These are phyloP conservation scores for Fusarium ramigenum DNA, from an alignment of 2,329 filamentous ascomycete species.

Conservation along the genomic window DNA sequence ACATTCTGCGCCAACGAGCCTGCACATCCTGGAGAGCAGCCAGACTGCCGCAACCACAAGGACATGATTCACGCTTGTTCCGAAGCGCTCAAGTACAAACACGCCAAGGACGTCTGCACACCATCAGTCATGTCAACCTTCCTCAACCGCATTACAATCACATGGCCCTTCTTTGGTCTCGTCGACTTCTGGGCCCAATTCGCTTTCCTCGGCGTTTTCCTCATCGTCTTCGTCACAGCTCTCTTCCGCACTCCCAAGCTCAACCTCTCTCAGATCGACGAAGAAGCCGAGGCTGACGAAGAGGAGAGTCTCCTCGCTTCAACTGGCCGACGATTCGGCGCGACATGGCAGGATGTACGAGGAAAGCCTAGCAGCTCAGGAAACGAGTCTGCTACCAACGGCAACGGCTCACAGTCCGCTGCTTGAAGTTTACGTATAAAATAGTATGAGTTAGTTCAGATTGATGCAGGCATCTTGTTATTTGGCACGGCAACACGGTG, in stretches of 20 bases:
- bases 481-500: conserved; percentile 10
- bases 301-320: conserved; percentile 91
- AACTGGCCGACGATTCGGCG: conserved; percentile 82
- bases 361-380: conserved; percentile 53
- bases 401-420: conserved; percentile 34
- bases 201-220: conserved; percentile 83
- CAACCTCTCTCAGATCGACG: conserved; percentile 80
- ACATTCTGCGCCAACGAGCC: conserved; percentile 86
- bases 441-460: background rate
- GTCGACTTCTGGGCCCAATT: conserved; percentile 98
- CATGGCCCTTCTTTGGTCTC: conserved; percentile 93
- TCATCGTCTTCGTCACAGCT: conserved; percentile 81
- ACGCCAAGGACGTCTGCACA: conserved; percentile 85
- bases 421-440: conserved; percentile 18
- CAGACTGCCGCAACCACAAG: conserved; percentile 77
- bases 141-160: conserved; percentile 89
- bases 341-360: conserved; percentile 89
- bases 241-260: conserved; percentile 83
- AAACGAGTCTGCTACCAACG: conserved; percentile 12
- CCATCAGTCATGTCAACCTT: conserved; percentile 92
- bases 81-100: conserved; percentile 75
- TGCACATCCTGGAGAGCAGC: conserved; percentile 68
- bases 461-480: conserved; percentile 7
- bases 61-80: conserved; percentile 84
- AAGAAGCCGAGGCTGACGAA: conserved; percentile 90